phyloP scores from a whole-genome alignment of 306 rosid genomes.

The Quercus engelmannii region DNA sequence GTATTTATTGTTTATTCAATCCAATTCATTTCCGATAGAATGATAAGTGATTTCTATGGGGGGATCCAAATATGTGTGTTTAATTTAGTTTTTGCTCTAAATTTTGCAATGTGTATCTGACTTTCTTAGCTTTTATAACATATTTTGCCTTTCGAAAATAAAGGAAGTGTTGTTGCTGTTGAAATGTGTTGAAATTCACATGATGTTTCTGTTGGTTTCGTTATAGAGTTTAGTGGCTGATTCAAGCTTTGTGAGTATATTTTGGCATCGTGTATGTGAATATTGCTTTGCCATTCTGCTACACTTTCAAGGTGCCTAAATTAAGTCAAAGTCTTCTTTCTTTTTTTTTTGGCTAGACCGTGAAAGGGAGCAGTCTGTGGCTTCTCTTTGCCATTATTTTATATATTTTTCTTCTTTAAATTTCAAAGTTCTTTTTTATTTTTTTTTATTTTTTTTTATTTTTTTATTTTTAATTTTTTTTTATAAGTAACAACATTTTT shows the following conservation, averaged over 20 bases:
- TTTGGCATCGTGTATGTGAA: not conserved
- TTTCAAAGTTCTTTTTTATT: not conserved
- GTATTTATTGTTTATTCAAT: not conserved
- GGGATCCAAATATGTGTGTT: not conserved
- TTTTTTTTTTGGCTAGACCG: not conserved
- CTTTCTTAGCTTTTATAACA: not conserved
- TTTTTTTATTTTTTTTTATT: no score
- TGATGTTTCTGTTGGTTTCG: not conserved
- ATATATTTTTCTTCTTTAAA: not conserved
- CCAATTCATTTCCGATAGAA: not conserved
- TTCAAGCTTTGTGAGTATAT: not conserved
- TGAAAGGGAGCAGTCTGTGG: not conserved
- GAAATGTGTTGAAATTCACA: slow-evolving; percentile 13
- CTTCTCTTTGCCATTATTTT: not conserved
- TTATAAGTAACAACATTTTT: no score
- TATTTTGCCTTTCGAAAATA: not conserved
- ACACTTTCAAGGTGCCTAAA: not conserved
- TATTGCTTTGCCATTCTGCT: not conserved
- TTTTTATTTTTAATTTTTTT: no score
- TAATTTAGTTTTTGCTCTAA: not conserved
- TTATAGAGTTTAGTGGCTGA: not conserved
- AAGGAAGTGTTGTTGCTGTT: not conserved
- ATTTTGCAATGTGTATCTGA: not conserved
- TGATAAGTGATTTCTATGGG: not conserved
- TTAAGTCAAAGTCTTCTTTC: not conserved